A percentile compares a stretch with the other conserved stretches of the same genome.
Conservation (phyloP, 345 rosid species). For the Arabidopsis suecica region DNA sequence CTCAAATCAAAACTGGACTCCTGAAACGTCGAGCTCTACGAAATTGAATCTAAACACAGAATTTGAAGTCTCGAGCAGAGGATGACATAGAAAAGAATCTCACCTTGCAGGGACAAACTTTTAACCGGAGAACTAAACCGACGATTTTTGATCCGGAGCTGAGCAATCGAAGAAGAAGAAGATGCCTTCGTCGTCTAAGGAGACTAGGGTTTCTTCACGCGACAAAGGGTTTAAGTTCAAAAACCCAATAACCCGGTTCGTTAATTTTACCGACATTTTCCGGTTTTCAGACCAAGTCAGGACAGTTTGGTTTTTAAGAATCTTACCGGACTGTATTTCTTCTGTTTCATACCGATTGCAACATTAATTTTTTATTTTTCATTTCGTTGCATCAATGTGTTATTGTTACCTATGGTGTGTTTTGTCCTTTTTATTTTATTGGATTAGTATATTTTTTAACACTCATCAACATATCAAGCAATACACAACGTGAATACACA, state of each 20-base stretch:
- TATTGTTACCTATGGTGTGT: neutral
- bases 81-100: neutral
- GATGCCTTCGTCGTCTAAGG: conserved; percentile 7
- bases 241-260: conserved; percentile 14
- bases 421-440: neutral
- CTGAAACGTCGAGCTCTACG: neutral
- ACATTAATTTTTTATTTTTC: neutral
- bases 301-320: neutral
- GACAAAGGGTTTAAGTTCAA: conserved; percentile 11
- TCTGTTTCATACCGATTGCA: neutral
- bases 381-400: neutral
- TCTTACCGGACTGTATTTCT: neutral
- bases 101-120: neutral
- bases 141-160: neutral
- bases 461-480: conserved; percentile 34
- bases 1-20: neutral
- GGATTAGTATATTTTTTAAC: neutral
- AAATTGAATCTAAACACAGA: neutral
- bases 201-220: conserved; percentile 22
- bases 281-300: neutral
- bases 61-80: neutral
- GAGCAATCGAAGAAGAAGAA: neutral
- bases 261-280: neutral
- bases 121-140: neutral
- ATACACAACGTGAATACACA: conserved; percentile 35